Evolutionary conservation across 2,329 filamentous ascomycete genomes (phyloP), one percentile per base, ranked within the genome.

Genomic region (Tolypocladium cylindrosporum): DNA sequence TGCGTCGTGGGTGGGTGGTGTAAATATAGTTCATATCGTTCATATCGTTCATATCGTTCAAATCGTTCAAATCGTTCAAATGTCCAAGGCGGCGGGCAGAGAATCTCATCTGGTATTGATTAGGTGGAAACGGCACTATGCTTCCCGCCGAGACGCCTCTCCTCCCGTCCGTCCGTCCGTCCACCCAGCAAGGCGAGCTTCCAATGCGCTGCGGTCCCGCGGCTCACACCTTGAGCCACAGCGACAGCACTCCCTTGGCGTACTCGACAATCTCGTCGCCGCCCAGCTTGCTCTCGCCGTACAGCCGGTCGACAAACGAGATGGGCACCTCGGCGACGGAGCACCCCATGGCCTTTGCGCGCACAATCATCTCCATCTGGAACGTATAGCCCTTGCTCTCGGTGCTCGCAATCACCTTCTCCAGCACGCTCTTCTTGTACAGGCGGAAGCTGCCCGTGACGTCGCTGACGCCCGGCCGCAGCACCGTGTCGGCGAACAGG

Each of bases 291-390:
- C 87, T 91, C 78, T 96, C 93, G 39, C 94, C 94, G 71, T 96
- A 99, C 53, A 99, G 75, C 58, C 94, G 85, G 73, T 99, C 95
- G 45, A 97, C 94, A 72, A 99, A 99, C 31, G 85, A 90, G 65
- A 99, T 99, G 14, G 94, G 94, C 61, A 96, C 93, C 80, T 99
- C 94, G 19, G 90, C 90, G 39, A 99, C 93, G 42, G 87, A 89
- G 77, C 85, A 96, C 1, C 94, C 93, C 90, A 97, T 92, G 19
- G 89, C 90, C 84, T 97, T 97, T 40, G 94, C 94, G 61, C 92
- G 83, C 10, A 97, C 93, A 87, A 97, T 97, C 86, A 99, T 89
- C 81, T 97, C 93, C 94, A 99, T 99, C 84, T 99, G 94, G 81
- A 99, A 99, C 45, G 89, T 93, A 74, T 97, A 99, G 3, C 94